Conservation (phyloP, 768 basidiomycete species). For the Mycena amicta region DNA sequence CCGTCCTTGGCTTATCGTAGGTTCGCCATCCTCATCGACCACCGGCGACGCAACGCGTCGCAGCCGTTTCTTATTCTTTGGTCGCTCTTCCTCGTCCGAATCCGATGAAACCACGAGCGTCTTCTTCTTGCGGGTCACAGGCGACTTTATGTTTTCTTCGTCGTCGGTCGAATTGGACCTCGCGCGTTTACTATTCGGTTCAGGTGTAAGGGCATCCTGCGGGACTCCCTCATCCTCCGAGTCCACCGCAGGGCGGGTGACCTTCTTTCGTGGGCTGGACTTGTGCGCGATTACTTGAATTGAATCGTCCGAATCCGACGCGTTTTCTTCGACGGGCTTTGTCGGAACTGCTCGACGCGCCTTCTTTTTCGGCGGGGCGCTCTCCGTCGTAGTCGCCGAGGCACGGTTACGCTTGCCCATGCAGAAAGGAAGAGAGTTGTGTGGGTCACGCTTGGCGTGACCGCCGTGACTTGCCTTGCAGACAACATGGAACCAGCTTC, state of each 20-base stretch:
- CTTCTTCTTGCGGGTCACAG: not conserved
- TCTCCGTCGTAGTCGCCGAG: not conserved
- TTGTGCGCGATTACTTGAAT: not conserved
- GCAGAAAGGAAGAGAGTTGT: not conserved
- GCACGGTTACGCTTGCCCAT: not conserved
- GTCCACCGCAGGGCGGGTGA: not conserved
- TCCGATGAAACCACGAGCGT: slow-evolving; percentile 12
- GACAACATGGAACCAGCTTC: slow-evolving; percentile 26
- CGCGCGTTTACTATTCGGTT: not conserved
- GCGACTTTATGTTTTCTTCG: not conserved
- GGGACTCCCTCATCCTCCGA: not conserved
- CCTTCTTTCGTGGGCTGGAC: not conserved
- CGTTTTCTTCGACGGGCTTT: not conserved
- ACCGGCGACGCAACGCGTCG: slow-evolving; percentile 7
- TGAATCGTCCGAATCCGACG: not conserved
- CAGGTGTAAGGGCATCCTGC: not conserved
- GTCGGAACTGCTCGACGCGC: not conserved
- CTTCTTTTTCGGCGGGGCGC: not conserved
- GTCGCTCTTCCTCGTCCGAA: slow-evolving; percentile 3
- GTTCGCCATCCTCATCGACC: slow-evolving; percentile 8
- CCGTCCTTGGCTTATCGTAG: slow-evolving; percentile 5
- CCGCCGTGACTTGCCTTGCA: no score
- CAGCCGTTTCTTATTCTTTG: slow-evolving; percentile 4
- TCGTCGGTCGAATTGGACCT: not conserved
- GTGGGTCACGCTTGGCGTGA: no score